phyloP scores from a whole-genome alignment of 257 asterid genomes.

The Scutellaria baicalensis region DNA sequence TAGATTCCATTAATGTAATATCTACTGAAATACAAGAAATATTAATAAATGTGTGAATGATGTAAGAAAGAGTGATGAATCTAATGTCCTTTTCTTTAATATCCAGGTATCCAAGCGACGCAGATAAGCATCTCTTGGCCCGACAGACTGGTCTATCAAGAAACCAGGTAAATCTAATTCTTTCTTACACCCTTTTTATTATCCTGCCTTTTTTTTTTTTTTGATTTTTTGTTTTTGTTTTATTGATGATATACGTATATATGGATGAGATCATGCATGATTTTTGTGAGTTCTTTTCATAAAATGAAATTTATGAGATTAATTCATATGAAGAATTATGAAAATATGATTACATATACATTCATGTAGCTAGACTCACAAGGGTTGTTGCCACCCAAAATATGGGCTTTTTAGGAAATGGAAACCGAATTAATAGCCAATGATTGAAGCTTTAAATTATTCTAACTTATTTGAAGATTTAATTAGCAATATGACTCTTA shows the following conservation, averaged over 20 bases:
- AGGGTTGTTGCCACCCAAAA: too few species aligned
- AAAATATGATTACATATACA: too few species aligned
- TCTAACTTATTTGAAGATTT: not conserved
- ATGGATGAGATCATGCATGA: too few species aligned
- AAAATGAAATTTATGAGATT: too few species aligned
- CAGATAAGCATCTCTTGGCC: constrained; percentile 81
- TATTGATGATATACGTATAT: too few species aligned
- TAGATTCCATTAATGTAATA: not conserved
- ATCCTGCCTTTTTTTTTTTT: not conserved
- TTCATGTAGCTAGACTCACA: too few species aligned
- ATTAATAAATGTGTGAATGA: constrained; percentile 10
- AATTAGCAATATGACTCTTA: not conserved
- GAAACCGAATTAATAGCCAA: too few species aligned
- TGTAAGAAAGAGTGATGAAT: constrained; percentile 17
- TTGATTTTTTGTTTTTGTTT: too few species aligned
- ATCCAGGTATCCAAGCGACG: constrained; percentile 88
- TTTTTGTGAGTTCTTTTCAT: too few species aligned
- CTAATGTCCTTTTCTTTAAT: constrained; percentile 32
- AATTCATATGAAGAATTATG: too few species aligned
- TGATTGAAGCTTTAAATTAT: too few species aligned
- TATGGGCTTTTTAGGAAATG: too few species aligned
- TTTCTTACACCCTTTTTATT: not conserved
- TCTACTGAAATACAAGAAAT: not conserved
- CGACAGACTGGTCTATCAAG: constrained; percentile 87
- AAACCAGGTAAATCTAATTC: constrained; percentile 52